Base-by-base conservation (phyloP, 768 basidiomycete species). In the Lyophyllum decastes region DNA sequence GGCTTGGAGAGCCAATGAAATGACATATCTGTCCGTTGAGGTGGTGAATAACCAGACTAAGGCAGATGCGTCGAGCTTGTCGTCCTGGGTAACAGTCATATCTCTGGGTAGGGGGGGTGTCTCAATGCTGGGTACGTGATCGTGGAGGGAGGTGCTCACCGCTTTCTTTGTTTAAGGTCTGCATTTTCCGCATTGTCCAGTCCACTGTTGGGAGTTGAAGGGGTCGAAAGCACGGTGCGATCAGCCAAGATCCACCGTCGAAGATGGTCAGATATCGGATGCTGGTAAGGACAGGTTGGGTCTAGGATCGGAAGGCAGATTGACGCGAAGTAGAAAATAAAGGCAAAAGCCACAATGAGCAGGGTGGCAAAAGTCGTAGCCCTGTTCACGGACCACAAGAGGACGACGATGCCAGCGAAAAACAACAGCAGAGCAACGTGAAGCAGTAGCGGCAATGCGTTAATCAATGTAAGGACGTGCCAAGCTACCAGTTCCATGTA, bases 251-350 rank as follows among this genome's bases (percentile, higher is more conserved):
- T n/a, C 40, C 40, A 41, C 19, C n/a, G 40, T n/a, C 72, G 71
- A 2, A 78, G 57, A 34, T 73, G 69, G 24, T 71, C 73, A 14
- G 76, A 72, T 33, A 78, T 68, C 8, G 76, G 74, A 59, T 78
- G 75, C 45, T 76, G 72, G 53, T 76, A 78, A 2, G 77, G 77
- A 52, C 75, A 79, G 25, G 73, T 68, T 3, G 76, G 72, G 52
- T 77, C 71, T 25, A 76, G 46, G n/a, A 78, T 46, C 1, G 78
- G 74, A 38, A 77, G 62, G 65, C 68, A 73, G 34, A 78, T 74
- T 1, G 78, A 76, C 0, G 68, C 69, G 19, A 71, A 53, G 58
- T 79, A 79, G 48, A 76, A 75, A 8, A 61, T 57, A 53, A 74
- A 76, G 2, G 73, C 75, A 25, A 74, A 57, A 2, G 67, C 66